Conservation (phyloP, 176 grass and related monocot species). For the Musa itinerans region DNA sequence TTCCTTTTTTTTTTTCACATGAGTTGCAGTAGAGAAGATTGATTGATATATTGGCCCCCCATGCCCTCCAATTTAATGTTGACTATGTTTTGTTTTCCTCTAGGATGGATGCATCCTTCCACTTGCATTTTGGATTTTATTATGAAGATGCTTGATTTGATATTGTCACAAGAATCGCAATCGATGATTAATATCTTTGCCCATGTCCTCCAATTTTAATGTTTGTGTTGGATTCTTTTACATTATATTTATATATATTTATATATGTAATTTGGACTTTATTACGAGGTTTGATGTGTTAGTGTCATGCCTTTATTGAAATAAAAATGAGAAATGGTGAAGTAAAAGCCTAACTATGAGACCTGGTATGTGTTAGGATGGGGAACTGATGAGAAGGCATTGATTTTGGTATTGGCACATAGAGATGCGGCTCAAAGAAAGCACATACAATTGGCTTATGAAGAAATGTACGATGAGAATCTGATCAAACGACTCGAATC, state of each 20-base stretch:
- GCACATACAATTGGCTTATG: slow-evolving; percentile 48
- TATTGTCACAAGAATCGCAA: not conserved
- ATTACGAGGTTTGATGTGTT: not conserved
- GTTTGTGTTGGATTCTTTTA: not conserved
- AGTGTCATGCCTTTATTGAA: not conserved
- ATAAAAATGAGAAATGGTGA: too few species aligned
- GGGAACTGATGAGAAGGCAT: slow-evolving; percentile 74
- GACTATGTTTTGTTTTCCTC: too few species aligned
- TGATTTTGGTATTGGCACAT: slow-evolving; percentile 60
- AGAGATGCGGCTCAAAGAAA: slow-evolving; percentile 57
- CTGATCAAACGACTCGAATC: slow-evolving; percentile 58
- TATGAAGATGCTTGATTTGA: not conserved
- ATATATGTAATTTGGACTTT: not conserved
- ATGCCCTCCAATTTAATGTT: too few species aligned
- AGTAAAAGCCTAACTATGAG: not conserved
- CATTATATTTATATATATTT: too few species aligned
- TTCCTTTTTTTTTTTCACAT: not conserved
- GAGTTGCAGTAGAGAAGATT: not conserved
- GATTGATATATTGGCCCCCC: too few species aligned
- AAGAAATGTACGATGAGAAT: slow-evolving; percentile 46
- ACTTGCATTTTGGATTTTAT: not conserved
- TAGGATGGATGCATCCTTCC: not conserved
- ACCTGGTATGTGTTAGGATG: slow-evolving; percentile 42
- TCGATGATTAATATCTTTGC: not conserved
- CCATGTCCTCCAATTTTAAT: not conserved